Conservation (phyloP, 1,284 basidiomycete species). For the Cutaneotrichosporon daszewskae region DNA sequence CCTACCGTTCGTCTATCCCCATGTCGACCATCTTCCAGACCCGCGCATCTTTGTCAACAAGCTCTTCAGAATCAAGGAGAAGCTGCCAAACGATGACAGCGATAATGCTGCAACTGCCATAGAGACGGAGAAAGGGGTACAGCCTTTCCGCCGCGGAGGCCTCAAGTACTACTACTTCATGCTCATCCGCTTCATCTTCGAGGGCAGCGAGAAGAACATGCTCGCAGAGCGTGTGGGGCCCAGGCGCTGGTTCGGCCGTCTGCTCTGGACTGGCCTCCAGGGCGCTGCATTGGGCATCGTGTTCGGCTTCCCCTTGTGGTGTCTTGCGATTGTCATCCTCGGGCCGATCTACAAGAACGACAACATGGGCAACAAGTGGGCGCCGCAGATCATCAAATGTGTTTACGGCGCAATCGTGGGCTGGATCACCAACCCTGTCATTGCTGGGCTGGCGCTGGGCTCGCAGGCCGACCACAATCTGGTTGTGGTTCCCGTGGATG, state of each 20-base stretch:
- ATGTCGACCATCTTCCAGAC: constrained; percentile 45
- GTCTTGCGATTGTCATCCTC: constrained; percentile 43
- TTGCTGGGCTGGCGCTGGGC: constrained; percentile 44
- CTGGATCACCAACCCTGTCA: constrained; percentile 47
- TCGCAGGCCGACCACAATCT: constrained; percentile 46
- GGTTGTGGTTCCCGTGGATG: constrained; percentile 28
- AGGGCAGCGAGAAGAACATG: constrained; percentile 48
- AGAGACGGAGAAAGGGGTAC: constrained; percentile 1
- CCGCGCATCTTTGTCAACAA: constrained; percentile 24
- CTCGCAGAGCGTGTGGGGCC: constrained; percentile 21
- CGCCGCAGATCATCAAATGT: constrained; percentile 46
- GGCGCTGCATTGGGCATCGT: constrained; percentile 43
- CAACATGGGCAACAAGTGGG: constrained; percentile 44
- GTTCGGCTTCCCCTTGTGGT: constrained; percentile 46
- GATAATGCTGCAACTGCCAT: constrained; percentile 7
- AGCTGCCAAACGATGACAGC: not conserved
- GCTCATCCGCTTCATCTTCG: constrained; percentile 46
- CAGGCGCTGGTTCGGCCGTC: constrained; percentile 28
- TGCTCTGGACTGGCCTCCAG: constrained; percentile 42
- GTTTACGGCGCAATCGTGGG: constrained; percentile 45
- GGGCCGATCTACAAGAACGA: constrained; percentile 43
- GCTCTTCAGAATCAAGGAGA: constrained; percentile 6
- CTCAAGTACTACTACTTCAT: constrained; percentile 35
- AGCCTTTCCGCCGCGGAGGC: not conserved
- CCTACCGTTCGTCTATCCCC: constrained; percentile 46